Percentiles rank a stretch among this genome's conserved stretches.
Evolutionary conservation across 202 grass and related monocot species (phyloP).

Genomic region (Bolboschoenoplectus hybrid): DNA sequence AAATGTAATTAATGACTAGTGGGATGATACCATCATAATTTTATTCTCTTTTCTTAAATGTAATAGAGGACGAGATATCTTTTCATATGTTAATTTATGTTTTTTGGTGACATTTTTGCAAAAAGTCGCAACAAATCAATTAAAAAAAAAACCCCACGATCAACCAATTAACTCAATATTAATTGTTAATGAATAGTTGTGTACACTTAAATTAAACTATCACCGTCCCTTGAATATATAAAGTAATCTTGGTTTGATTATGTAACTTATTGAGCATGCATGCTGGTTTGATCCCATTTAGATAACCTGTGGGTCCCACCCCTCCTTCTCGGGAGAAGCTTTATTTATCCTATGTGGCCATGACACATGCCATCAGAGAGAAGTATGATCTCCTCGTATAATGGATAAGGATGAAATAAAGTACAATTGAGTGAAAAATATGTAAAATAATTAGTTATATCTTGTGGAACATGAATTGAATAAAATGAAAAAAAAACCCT

Average conservation of each 20-base stretch:
- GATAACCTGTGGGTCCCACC: conserved; percentile 35
- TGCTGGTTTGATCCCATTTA: conserved; percentile 17
- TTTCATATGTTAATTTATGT: background rate
- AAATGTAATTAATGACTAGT: background rate
- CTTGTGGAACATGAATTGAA: too few species aligned
- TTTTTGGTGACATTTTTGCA: conserved; percentile 17
- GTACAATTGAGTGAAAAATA: background rate
- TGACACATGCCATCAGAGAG: conserved; percentile 12
- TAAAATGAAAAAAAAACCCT: too few species aligned
- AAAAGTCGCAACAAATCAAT: background rate
- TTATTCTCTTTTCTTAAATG: background rate
- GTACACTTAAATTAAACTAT: background rate
- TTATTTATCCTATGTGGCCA: conserved; percentile 28
- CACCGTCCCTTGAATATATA: background rate
- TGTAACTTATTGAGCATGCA: conserved; percentile 19
- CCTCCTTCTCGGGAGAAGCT: conserved; percentile 38
- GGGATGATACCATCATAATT: background rate
- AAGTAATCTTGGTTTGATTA: background rate
- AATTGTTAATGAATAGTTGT: conserved; percentile 15
- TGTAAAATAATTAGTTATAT: background rate
- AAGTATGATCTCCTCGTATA: background rate
- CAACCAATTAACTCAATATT: conserved; percentile 16
- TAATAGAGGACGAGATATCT: background rate
- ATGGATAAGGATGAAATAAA: conserved; percentile 22
- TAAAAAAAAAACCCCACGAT: background rate